phyloP scores from a whole-genome alignment of 495 filamentous ascomycete genomes.

The Trichoderma orchidacearum region DNA sequence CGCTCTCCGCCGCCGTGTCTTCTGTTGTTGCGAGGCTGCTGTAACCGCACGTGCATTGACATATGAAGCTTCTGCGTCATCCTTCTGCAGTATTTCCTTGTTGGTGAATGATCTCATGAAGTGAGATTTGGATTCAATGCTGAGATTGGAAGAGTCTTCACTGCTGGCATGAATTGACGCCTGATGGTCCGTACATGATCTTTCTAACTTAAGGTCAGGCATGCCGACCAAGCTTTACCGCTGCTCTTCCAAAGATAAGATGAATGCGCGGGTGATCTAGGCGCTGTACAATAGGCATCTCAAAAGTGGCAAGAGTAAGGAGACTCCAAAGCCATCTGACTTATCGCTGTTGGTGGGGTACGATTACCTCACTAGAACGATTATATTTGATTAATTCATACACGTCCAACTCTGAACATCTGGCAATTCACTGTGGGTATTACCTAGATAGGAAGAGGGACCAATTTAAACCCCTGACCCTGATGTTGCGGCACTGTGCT shows the following conservation, averaged over 20 bases:
- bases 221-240: not conserved
- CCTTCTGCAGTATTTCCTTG: not conserved
- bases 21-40: conserved; percentile 48
- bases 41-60: conserved; percentile 26
- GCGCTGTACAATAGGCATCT: too few species aligned
- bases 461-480: not conserved
- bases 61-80: not conserved
- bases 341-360: too few species aligned
- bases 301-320: too few species aligned
- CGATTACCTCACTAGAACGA: too few species aligned
- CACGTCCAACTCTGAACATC: not conserved
- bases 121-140: not conserved
- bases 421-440: not conserved
- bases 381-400: too few species aligned
- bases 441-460: not conserved
- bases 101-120: not conserved
- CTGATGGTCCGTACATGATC: not conserved
- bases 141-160: not conserved
- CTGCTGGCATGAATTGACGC: not conserved
- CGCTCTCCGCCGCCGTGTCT: conserved; percentile 61
- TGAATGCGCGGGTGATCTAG: too few species aligned
- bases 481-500: not conserved
- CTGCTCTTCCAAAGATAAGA: too few species aligned
- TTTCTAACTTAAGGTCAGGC: not conserved
- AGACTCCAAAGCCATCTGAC: too few species aligned